A percentile compares a stretch with the other conserved stretches of the same genome.
Conservation (phyloP, 106 monocot genomes). For the Posidonia australis region DNA sequence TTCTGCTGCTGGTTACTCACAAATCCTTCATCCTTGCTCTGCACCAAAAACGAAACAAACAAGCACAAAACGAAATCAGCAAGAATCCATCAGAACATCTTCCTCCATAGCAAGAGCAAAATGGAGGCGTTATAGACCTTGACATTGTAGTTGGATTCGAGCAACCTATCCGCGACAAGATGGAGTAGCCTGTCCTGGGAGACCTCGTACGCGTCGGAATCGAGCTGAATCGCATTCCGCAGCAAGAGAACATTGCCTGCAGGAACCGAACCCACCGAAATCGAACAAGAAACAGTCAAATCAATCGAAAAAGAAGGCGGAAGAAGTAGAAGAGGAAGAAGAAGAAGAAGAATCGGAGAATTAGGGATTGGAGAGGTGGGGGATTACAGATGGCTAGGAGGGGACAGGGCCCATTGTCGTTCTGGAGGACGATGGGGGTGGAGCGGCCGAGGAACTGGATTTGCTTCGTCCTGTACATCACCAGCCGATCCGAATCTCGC, state of each 20-base stretch:
- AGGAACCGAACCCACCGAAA: neutral
- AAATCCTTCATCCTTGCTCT: constrained; percentile 73
- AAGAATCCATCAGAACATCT: neutral
- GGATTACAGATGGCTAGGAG: constrained; percentile 92
- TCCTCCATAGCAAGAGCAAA: neutral
- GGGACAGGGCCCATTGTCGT: constrained; percentile 96
- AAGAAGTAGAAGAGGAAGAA: neutral
- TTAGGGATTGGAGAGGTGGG: too few species aligned
- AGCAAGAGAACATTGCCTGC: constrained; percentile 77
- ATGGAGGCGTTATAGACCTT: constrained; percentile 31
- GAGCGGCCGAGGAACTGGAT: constrained; percentile 79
- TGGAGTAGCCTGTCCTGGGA: constrained; percentile 66
- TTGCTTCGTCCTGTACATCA: constrained; percentile 73
- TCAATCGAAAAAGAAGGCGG: neutral
- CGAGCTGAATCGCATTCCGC: constrained; percentile 54
- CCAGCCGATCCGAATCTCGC: constrained; percentile 5
- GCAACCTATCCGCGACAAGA: constrained; percentile 64
- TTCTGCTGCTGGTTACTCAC: constrained; percentile 79
- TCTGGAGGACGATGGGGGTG: constrained; percentile 81
- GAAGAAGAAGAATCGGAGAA: neutral
- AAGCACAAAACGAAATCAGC: neutral
- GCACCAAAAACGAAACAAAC: neutral
- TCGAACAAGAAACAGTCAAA: neutral
- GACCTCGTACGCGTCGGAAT: constrained; percentile 52
- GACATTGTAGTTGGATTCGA: constrained; percentile 71